A percentile compares a stretch with the other conserved stretches of the same genome.
phyloP scores from a whole-genome alignment of 2,329 filamentous ascomycete species.

The Chaetomium sp. region DNA sequence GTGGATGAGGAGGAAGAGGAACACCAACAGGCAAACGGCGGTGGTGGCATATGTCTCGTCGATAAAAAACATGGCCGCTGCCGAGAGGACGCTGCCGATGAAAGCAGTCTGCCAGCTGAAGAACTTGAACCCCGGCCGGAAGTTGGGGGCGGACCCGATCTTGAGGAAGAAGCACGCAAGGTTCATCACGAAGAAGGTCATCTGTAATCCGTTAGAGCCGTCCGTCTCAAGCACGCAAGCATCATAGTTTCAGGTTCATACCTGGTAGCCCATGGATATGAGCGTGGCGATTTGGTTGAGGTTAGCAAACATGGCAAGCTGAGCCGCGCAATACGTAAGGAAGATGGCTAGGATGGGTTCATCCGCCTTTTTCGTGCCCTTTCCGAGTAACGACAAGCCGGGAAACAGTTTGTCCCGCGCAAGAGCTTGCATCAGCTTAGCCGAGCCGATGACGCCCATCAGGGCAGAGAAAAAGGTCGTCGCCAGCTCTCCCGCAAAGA shows the following conservation, averaged over 20 bases:
- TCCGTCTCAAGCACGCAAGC: neutral
- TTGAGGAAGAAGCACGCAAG: constrained; percentile 81
- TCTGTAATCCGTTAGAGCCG: constrained; percentile 36
- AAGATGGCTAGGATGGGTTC: constrained; percentile 72
- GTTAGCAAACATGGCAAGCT: constrained; percentile 73
- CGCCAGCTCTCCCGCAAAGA: constrained; percentile 76
- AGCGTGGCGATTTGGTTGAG: constrained; percentile 85
- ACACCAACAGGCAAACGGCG: constrained; percentile 64
- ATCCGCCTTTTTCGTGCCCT: constrained; percentile 64
- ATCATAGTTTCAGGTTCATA: constrained; percentile 25
- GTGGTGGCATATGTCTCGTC: constrained; percentile 72
- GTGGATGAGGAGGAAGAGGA: constrained; percentile 80
- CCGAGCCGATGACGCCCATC: constrained; percentile 80
- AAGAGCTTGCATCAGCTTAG: constrained; percentile 78
- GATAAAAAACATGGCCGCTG: constrained; percentile 82
- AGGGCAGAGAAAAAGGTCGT: constrained; percentile 78
- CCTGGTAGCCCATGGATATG: constrained; percentile 83
- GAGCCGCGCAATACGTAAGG: constrained; percentile 67
- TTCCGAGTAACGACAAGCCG: constrained; percentile 65
- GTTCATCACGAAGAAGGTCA: constrained; percentile 88
- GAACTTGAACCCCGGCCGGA: constrained; percentile 80
- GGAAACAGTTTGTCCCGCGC: constrained; percentile 73
- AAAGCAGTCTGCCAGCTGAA: constrained; percentile 82
- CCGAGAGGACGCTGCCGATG: constrained; percentile 66
- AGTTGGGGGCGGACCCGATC: constrained; percentile 82